phyloP scores from a whole-genome alignment of 1,139 yeast genomes.

The Suhomyces choctaworum region DNA sequence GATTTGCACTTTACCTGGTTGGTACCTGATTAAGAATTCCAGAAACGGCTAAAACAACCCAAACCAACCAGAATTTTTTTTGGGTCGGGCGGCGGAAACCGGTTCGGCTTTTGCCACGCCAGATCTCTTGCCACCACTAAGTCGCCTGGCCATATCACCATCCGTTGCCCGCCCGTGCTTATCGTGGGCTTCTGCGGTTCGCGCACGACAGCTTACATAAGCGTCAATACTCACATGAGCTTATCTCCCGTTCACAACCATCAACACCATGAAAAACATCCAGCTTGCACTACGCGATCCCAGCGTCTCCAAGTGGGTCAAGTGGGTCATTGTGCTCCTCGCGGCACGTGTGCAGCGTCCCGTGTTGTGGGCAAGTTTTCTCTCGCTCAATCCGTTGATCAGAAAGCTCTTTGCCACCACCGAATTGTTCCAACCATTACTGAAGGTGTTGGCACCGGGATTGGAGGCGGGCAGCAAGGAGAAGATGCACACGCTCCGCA shows the following conservation, averaged over 20 bases:
- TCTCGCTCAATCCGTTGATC: constrained; percentile 36
- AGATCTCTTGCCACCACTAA: too few species aligned
- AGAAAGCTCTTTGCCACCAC: constrained; percentile 12
- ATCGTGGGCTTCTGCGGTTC: background rate
- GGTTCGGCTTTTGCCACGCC: too few species aligned
- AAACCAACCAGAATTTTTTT: too few species aligned
- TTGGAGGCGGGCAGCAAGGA: background rate
- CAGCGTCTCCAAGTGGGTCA: constrained; percentile 28
- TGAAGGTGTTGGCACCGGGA: background rate
- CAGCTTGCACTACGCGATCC: constrained; percentile 11
- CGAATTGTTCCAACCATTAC: background rate
- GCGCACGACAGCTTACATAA: too few species aligned
- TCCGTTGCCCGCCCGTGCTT: background rate
- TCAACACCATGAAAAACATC: constrained; percentile 15
- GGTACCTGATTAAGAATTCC: too few species aligned
- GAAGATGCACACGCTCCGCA: background rate
- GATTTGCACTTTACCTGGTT: too few species aligned
- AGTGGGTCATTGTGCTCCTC: constrained; percentile 31
- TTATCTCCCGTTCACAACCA: too few species aligned
- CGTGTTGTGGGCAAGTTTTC: constrained; percentile 33
- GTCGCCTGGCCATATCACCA: background rate
- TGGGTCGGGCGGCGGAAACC: too few species aligned
- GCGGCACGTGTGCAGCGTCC: constrained; percentile 30
- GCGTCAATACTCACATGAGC: too few species aligned
- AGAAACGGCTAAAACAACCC: too few species aligned